phyloP scores from a whole-genome alignment of 441 rosid genomes.

The Gossypium davidsonii region DNA sequence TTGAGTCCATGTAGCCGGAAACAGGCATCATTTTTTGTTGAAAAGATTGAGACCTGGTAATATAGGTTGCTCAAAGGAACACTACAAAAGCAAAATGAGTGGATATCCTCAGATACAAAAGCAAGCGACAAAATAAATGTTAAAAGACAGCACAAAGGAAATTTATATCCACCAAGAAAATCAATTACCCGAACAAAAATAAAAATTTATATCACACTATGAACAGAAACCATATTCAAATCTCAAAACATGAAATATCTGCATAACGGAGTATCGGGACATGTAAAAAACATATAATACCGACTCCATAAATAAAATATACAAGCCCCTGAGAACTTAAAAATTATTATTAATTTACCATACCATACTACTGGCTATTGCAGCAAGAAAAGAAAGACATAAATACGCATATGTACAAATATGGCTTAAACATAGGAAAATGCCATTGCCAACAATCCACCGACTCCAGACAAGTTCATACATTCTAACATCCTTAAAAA shows the following conservation, averaged over 20 bases:
- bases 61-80: neutral
- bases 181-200: neutral
- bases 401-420: too few species aligned
- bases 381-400: too few species aligned
- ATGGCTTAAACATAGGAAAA: too few species aligned
- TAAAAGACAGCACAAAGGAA: neutral
- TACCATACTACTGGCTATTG: too few species aligned
- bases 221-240: neutral
- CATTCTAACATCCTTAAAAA: neutral
- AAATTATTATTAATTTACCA: too few species aligned
- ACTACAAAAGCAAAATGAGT: neutral
- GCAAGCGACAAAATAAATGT: neutral
- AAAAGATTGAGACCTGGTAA: neutral
- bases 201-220: neutral
- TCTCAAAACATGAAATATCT: neutral
- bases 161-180: neutral
- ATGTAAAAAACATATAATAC: neutral
- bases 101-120: neutral
- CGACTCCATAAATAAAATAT: neutral
- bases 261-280: neutral
- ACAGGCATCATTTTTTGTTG: constrained; percentile 38
- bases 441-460: too few species aligned
- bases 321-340: neutral
- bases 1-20: constrained; percentile 27
- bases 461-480: neutral